These are phyloP conservation scores for Cucurbita maxima DNA, from an alignment of 306 rosid genomes.

Conservation along the genomic window DNA sequence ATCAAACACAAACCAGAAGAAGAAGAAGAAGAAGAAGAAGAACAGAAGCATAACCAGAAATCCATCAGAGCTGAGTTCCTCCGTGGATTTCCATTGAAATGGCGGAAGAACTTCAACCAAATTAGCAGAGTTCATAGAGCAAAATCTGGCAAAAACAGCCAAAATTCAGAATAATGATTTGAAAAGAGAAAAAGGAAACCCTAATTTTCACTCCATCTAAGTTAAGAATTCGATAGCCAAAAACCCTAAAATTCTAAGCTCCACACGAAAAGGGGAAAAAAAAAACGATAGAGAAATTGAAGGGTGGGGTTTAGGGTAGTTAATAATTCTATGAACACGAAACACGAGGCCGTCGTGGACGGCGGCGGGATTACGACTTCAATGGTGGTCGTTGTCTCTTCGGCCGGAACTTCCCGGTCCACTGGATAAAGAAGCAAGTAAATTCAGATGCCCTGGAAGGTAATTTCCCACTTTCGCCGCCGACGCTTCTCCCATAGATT, in stretches of 20 bases:
- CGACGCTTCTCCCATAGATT: conserved; percentile 83
- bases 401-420: conserved; percentile 81
- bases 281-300: background rate
- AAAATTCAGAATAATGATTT: too few species aligned
- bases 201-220: background rate
- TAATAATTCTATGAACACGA: conserved; percentile 3
- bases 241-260: background rate
- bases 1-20: background rate
- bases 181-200: background rate
- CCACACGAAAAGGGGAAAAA: background rate
- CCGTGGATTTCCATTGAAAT: background rate
- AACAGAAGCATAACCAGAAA: background rate
- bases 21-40: background rate
- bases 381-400: conserved; percentile 75
- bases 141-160: background rate
- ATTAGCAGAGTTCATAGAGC: background rate
- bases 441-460: conserved; percentile 94
- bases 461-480: conserved; percentile 94
- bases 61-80: background rate
- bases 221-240: background rate
- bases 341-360: background rate
- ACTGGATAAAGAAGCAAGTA: conserved; percentile 85
- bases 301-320: background rate
- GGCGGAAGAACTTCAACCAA: background rate
- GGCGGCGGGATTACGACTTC: conserved; percentile 5